These are phyloP conservation scores for Tarenaya hassleriana DNA, from an alignment of 345 rosid species.

Conservation along the genomic window DNA sequence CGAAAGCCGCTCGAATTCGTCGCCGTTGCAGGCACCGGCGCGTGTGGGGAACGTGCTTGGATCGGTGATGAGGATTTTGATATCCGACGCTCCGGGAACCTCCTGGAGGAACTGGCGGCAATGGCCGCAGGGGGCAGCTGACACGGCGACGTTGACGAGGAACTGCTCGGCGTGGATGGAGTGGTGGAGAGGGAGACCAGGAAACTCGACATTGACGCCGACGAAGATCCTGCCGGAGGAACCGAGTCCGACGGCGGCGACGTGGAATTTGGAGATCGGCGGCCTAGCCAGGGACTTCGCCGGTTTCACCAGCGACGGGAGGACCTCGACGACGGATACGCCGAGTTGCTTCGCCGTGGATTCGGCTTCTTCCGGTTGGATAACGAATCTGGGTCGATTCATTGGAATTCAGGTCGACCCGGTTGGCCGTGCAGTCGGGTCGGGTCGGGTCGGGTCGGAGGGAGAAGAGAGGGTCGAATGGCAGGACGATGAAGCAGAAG, in stretches of 20 bases:
- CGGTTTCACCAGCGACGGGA: constrained; percentile 56
- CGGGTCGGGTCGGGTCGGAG: constrained; percentile 18
- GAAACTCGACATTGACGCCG: constrained; percentile 85
- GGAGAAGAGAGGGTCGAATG: too few species aligned
- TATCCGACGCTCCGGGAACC: constrained; percentile 57
- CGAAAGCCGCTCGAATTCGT: constrained; percentile 38
- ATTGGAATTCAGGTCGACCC: constrained; percentile 32
- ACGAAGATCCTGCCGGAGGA: constrained; percentile 82
- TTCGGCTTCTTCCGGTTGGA: constrained; percentile 58
- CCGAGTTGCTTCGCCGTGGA: constrained; percentile 55
- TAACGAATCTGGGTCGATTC: constrained; percentile 57
- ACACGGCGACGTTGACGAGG: constrained; percentile 80
- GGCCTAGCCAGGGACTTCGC: constrained; percentile 70
- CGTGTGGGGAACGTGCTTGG: constrained; percentile 8
- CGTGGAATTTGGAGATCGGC: constrained; percentile 73
- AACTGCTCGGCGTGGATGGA: constrained; percentile 96
- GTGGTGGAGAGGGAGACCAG: constrained; percentile 85
- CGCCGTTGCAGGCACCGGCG: constrained; percentile 5
- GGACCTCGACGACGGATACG: constrained; percentile 46
- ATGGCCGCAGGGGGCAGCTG: constrained; percentile 97
- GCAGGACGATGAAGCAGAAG: too few species aligned
- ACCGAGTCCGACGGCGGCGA: constrained; percentile 80
- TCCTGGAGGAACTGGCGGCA: constrained; percentile 97
- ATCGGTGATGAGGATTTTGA: constrained; percentile 47
- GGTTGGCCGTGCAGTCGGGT: constrained; percentile 14